These are phyloP conservation scores for Trichoderma sp. DNA, from an alignment of 2,329 filamentous ascomycete genomes.

Conservation along the genomic window DNA sequence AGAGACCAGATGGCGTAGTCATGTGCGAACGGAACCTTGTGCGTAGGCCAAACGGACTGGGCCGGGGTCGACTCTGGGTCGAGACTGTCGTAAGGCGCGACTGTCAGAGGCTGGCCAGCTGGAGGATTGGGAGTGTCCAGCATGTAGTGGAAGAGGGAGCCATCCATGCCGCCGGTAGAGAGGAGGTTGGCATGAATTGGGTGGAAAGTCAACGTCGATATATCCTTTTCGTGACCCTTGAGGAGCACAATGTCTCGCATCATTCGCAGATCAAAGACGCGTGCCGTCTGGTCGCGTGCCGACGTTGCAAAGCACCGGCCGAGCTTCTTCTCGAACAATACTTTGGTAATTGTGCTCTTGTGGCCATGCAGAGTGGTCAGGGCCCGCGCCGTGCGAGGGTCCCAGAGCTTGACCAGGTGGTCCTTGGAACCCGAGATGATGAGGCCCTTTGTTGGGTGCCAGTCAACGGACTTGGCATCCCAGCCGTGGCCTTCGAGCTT, in stretches of 20 bases:
- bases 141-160: constrained; percentile 90
- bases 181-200: constrained; percentile 87
- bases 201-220: constrained; percentile 91
- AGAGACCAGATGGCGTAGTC: constrained; percentile 97
- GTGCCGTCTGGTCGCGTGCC: constrained; percentile 87
- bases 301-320: constrained; percentile 88
- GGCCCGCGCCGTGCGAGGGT: constrained; percentile 87
- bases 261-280: constrained; percentile 94
- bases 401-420: constrained; percentile 96
- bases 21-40: constrained; percentile 84
- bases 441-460: constrained; percentile 93
- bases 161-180: constrained; percentile 87
- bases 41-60: constrained; percentile 90
- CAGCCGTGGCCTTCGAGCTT: constrained; percentile 91
- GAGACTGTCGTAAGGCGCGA: constrained; percentile 82
- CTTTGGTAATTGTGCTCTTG: constrained; percentile 96
- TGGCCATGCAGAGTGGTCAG: constrained; percentile 93
- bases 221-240: constrained; percentile 93
- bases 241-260: constrained; percentile 96
- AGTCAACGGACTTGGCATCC: constrained; percentile 96
- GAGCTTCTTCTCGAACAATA: constrained; percentile 82
- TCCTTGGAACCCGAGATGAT: constrained; percentile 97
- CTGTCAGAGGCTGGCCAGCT: constrained; percentile 66
- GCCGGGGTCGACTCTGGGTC: constrained; percentile 79
- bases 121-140: constrained; percentile 92